These are phyloP conservation scores for Blastobotrys apis DNA, from an alignment of 1,139 yeast genomes.

Conservation along the genomic window DNA sequence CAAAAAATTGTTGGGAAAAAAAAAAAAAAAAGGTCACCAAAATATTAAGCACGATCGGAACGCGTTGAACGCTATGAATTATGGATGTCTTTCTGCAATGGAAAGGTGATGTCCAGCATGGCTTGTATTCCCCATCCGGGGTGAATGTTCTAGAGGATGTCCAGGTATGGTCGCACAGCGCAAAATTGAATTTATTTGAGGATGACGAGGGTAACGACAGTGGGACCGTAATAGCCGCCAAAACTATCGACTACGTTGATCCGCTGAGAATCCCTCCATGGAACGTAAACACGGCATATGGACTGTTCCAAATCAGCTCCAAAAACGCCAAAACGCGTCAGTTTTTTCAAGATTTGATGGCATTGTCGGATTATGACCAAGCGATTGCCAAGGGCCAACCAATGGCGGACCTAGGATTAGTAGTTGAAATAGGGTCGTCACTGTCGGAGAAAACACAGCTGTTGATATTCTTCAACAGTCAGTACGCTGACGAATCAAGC, in stretches of 20 bases:
- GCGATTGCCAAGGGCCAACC: conserved; percentile 10
- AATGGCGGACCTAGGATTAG: conserved; percentile 17
- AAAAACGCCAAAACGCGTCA: conserved; percentile 16
- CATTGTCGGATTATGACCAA: conserved; percentile 12
- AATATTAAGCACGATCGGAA: too few species aligned
- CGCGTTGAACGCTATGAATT: neutral
- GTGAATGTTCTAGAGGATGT: conserved; percentile 14
- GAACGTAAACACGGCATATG: conserved; percentile 22
- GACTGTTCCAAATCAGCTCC: conserved; percentile 24
- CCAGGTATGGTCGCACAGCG: conserved; percentile 18
- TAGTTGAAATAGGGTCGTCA: conserved; percentile 1
- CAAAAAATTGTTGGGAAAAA: neutral
- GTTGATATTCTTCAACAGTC: conserved; percentile 9
- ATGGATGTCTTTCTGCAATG: conserved; percentile 8
- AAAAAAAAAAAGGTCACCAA: too few species aligned
- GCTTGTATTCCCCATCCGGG: conserved; percentile 3
- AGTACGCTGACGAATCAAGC: neutral
- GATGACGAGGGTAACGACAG: neutral
- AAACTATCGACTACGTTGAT: conserved; percentile 14
- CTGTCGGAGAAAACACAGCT: neutral
- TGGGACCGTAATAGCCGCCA: neutral
- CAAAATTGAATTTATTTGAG: too few species aligned
- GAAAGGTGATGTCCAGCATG: conserved; percentile 7
- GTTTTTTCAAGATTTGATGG: conserved; percentile 26
- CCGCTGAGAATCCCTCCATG: conserved; percentile 26